Conservation (phyloP, 345 rosid genomes). For the Populus simonii region DNA sequence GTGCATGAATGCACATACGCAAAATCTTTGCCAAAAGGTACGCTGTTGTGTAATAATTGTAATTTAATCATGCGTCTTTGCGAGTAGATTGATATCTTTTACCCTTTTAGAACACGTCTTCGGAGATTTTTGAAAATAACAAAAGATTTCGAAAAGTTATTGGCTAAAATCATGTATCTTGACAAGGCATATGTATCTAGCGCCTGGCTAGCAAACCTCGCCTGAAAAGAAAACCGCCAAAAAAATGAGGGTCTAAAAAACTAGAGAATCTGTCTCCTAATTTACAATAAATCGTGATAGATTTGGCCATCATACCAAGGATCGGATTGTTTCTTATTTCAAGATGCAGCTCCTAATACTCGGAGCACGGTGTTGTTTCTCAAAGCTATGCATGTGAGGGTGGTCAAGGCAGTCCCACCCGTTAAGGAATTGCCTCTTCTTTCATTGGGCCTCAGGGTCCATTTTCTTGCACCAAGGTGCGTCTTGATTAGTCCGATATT, state of each 20-base stretch:
- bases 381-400: background rate
- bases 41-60: background rate
- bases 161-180: background rate
- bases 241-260: background rate
- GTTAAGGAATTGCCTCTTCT: conserved; percentile 14
- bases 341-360: conserved; percentile 1
- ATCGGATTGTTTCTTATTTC: background rate
- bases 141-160: background rate
- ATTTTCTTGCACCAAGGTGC: background rate
- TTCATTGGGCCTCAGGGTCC: conserved; percentile 13
- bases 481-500: background rate
- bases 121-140: background rate
- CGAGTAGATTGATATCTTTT: background rate
- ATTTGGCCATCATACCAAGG: background rate
- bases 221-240: background rate
- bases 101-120: background rate
- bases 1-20: background rate
- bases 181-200: background rate
- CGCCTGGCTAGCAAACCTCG: background rate
- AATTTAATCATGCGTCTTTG: background rate
- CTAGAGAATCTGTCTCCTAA: background rate
- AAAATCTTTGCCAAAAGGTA: background rate
- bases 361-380: background rate
- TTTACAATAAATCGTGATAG: background rate
- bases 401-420: conserved; percentile 9